Conservation (phyloP, 2,329 filamentous ascomycete genomes). For the Septoria linicola region DNA sequence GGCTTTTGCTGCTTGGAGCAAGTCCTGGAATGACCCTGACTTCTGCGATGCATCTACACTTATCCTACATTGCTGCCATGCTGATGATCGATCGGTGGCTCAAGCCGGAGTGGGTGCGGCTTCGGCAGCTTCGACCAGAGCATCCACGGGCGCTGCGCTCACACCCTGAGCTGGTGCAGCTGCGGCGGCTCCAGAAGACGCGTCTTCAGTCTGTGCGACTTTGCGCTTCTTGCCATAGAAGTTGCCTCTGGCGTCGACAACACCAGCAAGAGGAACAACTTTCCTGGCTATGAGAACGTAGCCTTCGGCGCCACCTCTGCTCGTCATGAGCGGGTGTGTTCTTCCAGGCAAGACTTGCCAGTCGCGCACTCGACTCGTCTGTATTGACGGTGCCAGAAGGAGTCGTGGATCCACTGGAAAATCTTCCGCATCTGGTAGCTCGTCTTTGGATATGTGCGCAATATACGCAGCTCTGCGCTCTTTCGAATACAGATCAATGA, state of each 20-base stretch:
- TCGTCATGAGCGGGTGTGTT: slow-evolving; percentile 93
- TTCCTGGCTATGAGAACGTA: slow-evolving; percentile 83
- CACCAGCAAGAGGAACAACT: slow-evolving; percentile 75
- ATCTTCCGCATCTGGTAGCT: slow-evolving; percentile 54
- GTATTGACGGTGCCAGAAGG: slow-evolving; percentile 73
- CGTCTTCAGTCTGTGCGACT: slow-evolving; percentile 20
- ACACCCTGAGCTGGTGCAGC: not conserved
- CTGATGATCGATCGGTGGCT: no score
- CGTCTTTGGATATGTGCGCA: slow-evolving; percentile 37
- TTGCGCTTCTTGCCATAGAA: slow-evolving; percentile 66
- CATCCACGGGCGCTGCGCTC: not conserved
- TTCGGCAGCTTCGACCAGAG: not conserved
- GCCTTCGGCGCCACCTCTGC: slow-evolving; percentile 80
- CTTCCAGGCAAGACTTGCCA: slow-evolving; percentile 92
- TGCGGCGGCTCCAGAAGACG: not conserved
- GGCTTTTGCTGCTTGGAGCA: no score
- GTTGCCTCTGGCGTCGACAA: slow-evolving; percentile 78
- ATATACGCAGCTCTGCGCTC: slow-evolving; percentile 75
- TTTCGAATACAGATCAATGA: slow-evolving; percentile 83
- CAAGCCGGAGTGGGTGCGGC: slow-evolving; percentile 10
- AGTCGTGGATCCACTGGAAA: slow-evolving; percentile 87
- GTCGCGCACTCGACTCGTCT: slow-evolving; percentile 72
- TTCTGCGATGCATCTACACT: no score
- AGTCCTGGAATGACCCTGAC: no score
- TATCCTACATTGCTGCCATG: no score